Evolutionary conservation across 768 basidiomycete species (phyloP), one percentile per base, ranked within the genome.

Genomic region (Favolaschia claudopus): DNA sequence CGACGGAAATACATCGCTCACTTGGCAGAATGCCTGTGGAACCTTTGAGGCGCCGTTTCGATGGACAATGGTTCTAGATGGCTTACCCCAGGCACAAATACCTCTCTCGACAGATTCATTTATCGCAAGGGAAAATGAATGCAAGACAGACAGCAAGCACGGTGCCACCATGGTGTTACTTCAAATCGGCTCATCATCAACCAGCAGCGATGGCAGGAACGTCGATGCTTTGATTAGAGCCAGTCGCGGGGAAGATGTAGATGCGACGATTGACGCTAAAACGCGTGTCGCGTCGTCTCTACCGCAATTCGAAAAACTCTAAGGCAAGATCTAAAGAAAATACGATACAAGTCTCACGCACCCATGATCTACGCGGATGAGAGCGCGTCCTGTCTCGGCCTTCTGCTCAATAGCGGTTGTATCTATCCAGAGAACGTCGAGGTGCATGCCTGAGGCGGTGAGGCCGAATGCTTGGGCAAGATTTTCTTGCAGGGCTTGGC

Each of bases 401-500:
- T 29, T 51, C 20, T n/a, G 74, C 47, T 78, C 74, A 4, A 60
- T 60, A 1, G 81, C 81, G 8, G 77, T 71, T 3, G 76, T 71
- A 8, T 77, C 69, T 9, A 87, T 64, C 79, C 83, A 86, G 17
- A 91, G 72, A 10, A 91, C 70, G 64, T 91, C 89, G 29, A 90
- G 56, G 58, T 86, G 82, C 2, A 77, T 78, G 43, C 78, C 75
- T 1, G 87, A 79, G 9, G 74, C 73, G 4, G 83, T 82, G 36
- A 80, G 57, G 4, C 89, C 89, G 62, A 88, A 88, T 9, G 79
- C 74, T 64, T 85, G 82, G 8, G 74, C 50, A 36, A 90, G 73
- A 0, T 82, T 77, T 27, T 87, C 83, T 64, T 87, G 85, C 20
- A 91, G 68, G 3, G 76, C 56, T 69, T 85, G 88, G 19, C 88